Evolutionary conservation across 202 grass and related monocot species (phyloP).

Genomic region (Setaria viridis): DNA sequence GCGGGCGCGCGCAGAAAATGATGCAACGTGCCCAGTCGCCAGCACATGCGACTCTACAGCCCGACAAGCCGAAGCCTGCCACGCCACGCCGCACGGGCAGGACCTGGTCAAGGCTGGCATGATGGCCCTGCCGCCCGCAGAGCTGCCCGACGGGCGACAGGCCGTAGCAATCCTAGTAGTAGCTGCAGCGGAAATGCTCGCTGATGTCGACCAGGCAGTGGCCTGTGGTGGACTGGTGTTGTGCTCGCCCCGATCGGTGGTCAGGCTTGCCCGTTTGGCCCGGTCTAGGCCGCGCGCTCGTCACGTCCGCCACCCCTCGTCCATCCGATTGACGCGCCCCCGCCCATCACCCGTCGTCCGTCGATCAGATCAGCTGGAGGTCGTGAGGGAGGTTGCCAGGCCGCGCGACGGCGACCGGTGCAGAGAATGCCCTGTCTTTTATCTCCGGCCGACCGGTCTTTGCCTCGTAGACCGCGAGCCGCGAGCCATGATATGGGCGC

Average conservation of each 20-base stretch:
- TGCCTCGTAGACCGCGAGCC: slow-evolving; percentile 34
- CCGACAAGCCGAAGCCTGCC: not conserved
- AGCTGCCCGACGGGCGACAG: slow-evolving; percentile 17
- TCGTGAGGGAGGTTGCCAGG: not conserved
- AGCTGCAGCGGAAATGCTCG: not conserved
- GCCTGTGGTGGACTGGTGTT: too few species aligned
- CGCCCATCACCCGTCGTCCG: not conserved
- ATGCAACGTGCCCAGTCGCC: slow-evolving; percentile 23
- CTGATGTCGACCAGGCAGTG: not conserved
- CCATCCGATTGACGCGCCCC: not conserved
- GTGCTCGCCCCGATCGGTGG: not conserved
- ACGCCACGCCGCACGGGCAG: not conserved
- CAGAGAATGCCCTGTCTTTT: not conserved
- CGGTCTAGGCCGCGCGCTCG: not conserved
- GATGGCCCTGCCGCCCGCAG: slow-evolving; percentile 20
- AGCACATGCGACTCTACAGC: slow-evolving; percentile 3
- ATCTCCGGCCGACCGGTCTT: not conserved
- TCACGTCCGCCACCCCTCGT: not conserved
- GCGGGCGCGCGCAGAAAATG: slow-evolving; percentile 17
- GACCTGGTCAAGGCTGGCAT: slow-evolving; percentile 29
- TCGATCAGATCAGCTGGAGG: not conserved
- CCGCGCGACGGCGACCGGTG: not conserved
- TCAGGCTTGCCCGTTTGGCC: not conserved
- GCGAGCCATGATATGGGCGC: not conserved
- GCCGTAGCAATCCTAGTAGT: not conserved